These are phyloP conservation scores for Phytophthora chlamydospora DNA, from an alignment of 352 stramenopile genomes.

Conservation along the genomic window DNA sequence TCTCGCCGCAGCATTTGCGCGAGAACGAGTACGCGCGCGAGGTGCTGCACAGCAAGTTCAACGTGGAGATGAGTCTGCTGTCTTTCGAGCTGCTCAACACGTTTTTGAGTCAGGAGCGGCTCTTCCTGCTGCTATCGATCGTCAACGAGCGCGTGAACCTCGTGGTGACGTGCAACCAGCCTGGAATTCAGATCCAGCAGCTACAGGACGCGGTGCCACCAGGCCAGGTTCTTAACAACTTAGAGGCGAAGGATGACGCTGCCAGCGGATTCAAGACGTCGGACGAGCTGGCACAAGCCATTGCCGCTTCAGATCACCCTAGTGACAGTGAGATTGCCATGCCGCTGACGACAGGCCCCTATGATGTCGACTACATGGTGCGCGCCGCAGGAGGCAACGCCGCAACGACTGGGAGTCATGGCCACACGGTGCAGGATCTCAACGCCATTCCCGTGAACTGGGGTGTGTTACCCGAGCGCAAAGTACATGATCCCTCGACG, in stretches of 20 bases:
- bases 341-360: slow-evolving; percentile 62
- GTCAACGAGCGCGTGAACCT: slow-evolving; percentile 83
- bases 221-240: slow-evolving; percentile 43
- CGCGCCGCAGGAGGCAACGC: slow-evolving; percentile 45
- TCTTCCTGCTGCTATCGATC: slow-evolving; percentile 79
- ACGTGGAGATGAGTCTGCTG: slow-evolving; percentile 80
- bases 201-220: slow-evolving; percentile 51
- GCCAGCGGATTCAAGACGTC: slow-evolving; percentile 55
- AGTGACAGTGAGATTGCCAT: slow-evolving; percentile 79
- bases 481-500: slow-evolving; percentile 43
- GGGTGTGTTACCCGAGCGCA: slow-evolving; percentile 69
- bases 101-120: slow-evolving; percentile 78
- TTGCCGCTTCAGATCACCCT: slow-evolving; percentile 51
- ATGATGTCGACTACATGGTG: slow-evolving; percentile 81
- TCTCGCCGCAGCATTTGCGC: slow-evolving; percentile 64
- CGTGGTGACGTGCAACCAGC: slow-evolving; percentile 75
- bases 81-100: slow-evolving; percentile 84
- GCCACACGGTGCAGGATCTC: slow-evolving; percentile 67
- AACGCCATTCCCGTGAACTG: slow-evolving; percentile 73
- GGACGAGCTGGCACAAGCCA: slow-evolving; percentile 62
- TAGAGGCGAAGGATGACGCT: slow-evolving; percentile 39
- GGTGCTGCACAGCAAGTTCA: slow-evolving; percentile 85
- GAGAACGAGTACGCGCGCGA: slow-evolving; percentile 82
- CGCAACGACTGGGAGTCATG: slow-evolving; percentile 31
- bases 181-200: slow-evolving; percentile 66